A percentile compares a stretch with the other conserved stretches of the same genome.
Conservation (phyloP, 306 rosid genomes). For the Cucumis melo region DNA sequence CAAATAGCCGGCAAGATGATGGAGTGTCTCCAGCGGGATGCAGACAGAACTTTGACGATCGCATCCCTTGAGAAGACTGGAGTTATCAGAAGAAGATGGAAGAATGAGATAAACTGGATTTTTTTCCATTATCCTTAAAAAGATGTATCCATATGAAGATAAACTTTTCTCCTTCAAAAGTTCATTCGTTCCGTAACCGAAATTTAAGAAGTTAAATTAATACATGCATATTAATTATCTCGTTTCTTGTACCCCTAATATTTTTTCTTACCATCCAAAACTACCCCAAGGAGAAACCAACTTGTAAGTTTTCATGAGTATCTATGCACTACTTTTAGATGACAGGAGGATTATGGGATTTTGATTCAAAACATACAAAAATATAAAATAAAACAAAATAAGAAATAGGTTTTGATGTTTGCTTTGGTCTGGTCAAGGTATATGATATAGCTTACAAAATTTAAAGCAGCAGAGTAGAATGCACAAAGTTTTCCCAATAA, state of each 20-base stretch:
- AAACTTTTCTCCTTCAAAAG: not conserved
- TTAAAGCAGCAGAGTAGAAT: not conserved
- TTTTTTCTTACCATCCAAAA: not conserved
- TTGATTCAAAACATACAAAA: not conserved
- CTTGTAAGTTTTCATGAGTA: not conserved
- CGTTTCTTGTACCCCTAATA: not conserved
- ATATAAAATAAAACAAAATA: not conserved
- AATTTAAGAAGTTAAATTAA: not conserved
- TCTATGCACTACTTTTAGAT: not conserved
- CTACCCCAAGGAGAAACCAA: not conserved
- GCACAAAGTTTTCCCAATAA: not conserved
- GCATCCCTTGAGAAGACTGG: conserved; percentile 90
- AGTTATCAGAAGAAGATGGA: conserved; percentile 7
- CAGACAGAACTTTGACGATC: conserved; percentile 81
- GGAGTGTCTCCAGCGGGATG: conserved; percentile 98
- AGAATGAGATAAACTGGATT: conserved; percentile 1
- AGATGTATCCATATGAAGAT: not conserved
- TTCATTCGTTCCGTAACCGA: not conserved
- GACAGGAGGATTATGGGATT: not conserved
- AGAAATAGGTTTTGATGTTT: not conserved
- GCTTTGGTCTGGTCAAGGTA: not conserved
- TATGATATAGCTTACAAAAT: not conserved
- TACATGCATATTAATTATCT: not conserved
- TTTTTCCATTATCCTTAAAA: not conserved
- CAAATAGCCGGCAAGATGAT: conserved; percentile 92